Percentiles rank a stretch among this genome's conserved stretches.
Evolutionary conservation across 441 rosid species (phyloP).

Genomic region (Corymbia calophylla): DNA sequence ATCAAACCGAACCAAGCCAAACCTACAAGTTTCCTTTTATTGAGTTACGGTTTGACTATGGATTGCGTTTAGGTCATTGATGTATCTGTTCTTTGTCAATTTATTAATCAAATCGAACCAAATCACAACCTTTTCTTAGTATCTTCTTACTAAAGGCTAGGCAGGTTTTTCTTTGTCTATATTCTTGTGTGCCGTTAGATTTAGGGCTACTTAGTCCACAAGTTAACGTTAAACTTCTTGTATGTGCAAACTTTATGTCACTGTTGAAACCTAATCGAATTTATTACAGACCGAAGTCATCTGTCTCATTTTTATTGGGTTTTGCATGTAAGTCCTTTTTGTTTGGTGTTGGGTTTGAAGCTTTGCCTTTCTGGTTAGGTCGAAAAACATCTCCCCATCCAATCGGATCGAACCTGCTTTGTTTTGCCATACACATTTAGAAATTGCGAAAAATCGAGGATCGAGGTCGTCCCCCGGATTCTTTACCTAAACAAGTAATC

Average conservation of each 20-base stretch:
- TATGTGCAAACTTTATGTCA: neutral
- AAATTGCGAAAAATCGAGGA: neutral
- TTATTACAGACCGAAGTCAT: neutral
- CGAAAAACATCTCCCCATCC: neutral
- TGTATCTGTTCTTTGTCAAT: neutral
- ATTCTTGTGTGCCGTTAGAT: neutral
- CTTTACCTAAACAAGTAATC: neutral
- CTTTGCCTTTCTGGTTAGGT: neutral
- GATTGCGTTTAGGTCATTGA: neutral
- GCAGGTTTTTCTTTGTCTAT: neutral
- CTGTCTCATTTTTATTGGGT: neutral
- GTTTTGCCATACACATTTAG: neutral
- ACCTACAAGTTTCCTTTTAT: neutral
- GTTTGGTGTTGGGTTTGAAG: neutral
- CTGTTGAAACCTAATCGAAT: neutral
- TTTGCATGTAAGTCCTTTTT: neutral
- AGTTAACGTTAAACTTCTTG: neutral
- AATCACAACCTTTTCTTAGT: neutral
- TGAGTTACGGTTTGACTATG: neutral
- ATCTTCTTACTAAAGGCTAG: neutral
- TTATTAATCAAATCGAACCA: neutral
- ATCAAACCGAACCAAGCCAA: neutral
- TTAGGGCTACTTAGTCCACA: neutral
- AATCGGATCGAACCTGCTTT: neutral
- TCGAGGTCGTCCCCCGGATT: neutral